These are phyloP conservation scores for Erodium texanum DNA, from an alignment of 441 rosid genomes.

Conservation along the genomic window DNA sequence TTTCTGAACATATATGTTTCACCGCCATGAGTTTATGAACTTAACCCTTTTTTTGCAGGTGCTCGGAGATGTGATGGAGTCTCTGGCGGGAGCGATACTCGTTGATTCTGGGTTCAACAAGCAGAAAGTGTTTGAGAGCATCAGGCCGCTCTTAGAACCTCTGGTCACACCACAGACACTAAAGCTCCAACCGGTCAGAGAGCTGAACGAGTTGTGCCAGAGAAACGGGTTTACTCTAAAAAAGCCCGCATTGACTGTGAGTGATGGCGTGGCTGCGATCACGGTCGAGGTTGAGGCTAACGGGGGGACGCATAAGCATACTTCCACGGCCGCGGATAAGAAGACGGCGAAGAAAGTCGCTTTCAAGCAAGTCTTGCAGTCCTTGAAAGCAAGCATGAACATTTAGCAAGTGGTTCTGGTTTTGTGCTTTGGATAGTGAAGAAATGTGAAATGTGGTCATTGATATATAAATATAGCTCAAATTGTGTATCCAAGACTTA, in stretches of 20 bases:
- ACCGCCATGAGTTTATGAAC: too few species aligned
- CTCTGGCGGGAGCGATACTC: conserved; percentile 77
- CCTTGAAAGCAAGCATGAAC: conserved; percentile 26
- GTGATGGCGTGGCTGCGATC: conserved; percentile 23
- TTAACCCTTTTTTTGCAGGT: conserved; percentile 54
- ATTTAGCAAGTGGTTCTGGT: too few species aligned
- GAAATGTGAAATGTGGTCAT: too few species aligned
- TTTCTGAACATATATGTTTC: too few species aligned
- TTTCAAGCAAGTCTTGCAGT: conserved; percentile 41
- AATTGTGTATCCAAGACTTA: too few species aligned
- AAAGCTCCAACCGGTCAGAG: conserved; percentile 53
- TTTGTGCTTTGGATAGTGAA: too few species aligned
- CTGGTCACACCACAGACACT: conserved; percentile 58
- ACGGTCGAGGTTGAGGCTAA: conserved; percentile 50
- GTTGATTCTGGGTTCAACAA: conserved; percentile 70
- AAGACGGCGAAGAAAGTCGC: conserved; percentile 51
- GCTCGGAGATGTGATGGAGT: conserved; percentile 84
- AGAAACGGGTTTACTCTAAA: conserved; percentile 28
- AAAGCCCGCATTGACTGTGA: conserved; percentile 11
- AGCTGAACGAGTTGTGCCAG: conserved; percentile 49
- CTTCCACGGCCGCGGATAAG: conserved; percentile 34
- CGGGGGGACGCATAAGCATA: conserved; percentile 27
- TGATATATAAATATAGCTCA: too few species aligned
- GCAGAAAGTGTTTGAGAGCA: conserved; percentile 45
- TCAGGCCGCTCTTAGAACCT: conserved; percentile 66